These are phyloP conservation scores for Durotheca rogersii DNA, from an alignment of 495 filamentous ascomycete genomes.

Conservation along the genomic window DNA sequence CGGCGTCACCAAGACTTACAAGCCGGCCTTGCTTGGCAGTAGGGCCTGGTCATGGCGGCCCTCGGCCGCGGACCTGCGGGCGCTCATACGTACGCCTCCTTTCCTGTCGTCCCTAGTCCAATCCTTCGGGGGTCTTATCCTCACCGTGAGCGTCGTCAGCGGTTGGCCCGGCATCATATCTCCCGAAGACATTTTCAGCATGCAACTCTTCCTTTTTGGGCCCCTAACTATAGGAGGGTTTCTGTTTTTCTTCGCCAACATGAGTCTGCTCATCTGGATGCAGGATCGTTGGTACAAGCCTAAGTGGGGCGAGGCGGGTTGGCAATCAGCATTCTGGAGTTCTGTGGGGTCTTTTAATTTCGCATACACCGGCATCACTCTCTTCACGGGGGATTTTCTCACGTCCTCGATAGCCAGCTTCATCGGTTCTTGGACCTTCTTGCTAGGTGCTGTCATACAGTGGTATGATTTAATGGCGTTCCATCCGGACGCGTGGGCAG, in stretches of 20 bases:
- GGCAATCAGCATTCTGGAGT: constrained; percentile 7
- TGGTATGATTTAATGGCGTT: constrained; percentile 24
- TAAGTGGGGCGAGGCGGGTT: background rate
- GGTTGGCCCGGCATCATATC: constrained; percentile 1
- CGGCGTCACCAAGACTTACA: background rate
- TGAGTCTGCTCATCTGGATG: constrained; percentile 4
- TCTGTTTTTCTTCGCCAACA: background rate
- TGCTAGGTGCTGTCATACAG: constrained; percentile 5
- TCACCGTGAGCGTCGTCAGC: background rate
- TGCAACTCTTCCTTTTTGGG: background rate
- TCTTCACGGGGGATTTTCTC: background rate
- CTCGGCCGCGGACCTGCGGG: background rate
- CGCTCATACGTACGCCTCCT: background rate
- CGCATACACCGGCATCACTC: background rate
- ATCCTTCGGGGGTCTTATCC: background rate
- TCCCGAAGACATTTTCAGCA: background rate
- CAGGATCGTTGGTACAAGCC: constrained; percentile 5
- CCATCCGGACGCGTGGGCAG: constrained; percentile 7
- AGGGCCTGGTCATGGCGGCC: background rate
- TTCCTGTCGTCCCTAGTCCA: background rate
- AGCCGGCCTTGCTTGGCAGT: background rate
- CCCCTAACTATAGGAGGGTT: background rate
- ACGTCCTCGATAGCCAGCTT: background rate
- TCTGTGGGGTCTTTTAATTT: constrained; percentile 7
- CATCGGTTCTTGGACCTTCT: background rate